These are phyloP conservation scores for Melocanna baccifera DNA, from an alignment of 176 grass and related monocot genomes.

Conservation along the genomic window DNA sequence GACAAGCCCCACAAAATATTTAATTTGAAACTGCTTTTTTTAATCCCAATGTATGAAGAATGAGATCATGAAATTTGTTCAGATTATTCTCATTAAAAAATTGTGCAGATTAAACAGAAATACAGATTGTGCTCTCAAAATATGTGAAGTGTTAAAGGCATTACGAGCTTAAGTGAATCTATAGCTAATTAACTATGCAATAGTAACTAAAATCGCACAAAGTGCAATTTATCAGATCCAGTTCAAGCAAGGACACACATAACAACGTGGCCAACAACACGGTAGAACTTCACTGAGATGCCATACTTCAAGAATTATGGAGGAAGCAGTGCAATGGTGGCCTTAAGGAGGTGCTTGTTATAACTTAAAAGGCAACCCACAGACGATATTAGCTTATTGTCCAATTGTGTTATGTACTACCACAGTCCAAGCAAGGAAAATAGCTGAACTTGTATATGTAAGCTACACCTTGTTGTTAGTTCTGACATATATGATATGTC, in stretches of 20 bases:
- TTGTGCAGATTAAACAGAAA: not conserved
- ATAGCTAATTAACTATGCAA: not conserved
- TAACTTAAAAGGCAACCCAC: not conserved
- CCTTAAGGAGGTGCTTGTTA: not conserved
- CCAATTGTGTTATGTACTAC: not conserved
- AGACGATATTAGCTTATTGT: not conserved
- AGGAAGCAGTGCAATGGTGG: not conserved
- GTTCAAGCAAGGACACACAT: not conserved
- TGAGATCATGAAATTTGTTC: not conserved
- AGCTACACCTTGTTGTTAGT: not conserved
- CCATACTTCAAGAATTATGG: not conserved
- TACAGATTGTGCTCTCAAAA: not conserved
- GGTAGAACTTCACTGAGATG: not conserved
- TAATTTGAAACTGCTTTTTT: not conserved
- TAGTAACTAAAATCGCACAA: not conserved
- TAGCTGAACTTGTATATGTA: not conserved
- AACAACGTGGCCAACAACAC: not conserved
- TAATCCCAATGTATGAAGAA: not conserved
- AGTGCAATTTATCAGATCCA: not conserved
- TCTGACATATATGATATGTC: not conserved
- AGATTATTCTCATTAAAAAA: not conserved
- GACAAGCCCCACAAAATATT: not conserved
- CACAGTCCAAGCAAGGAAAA: not conserved
- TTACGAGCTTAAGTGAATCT: conserved; percentile 1
- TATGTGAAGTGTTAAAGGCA: not conserved